Evolutionary conservation across 257 asterid genomes (phyloP).

Genomic region (Petunia axillaris): DNA sequence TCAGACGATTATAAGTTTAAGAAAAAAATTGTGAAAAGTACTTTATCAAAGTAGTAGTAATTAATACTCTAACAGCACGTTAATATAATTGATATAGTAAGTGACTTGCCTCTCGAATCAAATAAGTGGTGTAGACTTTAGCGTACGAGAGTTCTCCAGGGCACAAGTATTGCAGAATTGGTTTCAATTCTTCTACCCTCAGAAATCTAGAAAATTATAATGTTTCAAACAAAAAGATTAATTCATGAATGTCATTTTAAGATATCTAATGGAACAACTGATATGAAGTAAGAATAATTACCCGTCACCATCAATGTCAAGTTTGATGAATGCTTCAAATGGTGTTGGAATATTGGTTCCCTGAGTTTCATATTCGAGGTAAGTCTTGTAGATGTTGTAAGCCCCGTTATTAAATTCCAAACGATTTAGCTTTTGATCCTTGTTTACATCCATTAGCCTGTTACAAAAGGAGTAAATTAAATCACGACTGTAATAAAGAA

Average conservation of each 20-base stretch:
- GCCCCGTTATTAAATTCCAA: slow-evolving; percentile 38
- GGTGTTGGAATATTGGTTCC: slow-evolving; percentile 26
- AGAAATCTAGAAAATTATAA: slow-evolving; percentile 30
- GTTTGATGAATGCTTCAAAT: slow-evolving; percentile 29
- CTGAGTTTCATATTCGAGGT: slow-evolving; percentile 31
- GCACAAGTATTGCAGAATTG: slow-evolving; percentile 31
- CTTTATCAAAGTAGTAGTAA: too few relatives aligned
- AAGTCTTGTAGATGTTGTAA: slow-evolving; percentile 35
- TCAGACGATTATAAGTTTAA: too few relatives aligned
- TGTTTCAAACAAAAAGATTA: background rate
- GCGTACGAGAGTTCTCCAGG: slow-evolving; percentile 44
- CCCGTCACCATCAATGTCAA: slow-evolving; percentile 41
- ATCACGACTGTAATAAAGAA: background rate
- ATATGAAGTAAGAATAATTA: slow-evolving; percentile 13
- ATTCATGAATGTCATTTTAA: background rate
- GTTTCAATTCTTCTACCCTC: slow-evolving; percentile 43
- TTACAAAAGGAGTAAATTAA: background rate
- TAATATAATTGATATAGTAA: too few relatives aligned
- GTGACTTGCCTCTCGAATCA: slow-evolving; percentile 33
- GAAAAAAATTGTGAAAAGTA: background rate
- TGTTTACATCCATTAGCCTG: slow-evolving; percentile 38
- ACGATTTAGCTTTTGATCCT: slow-evolving; percentile 34
- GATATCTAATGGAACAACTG: background rate
- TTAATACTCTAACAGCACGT: background rate
- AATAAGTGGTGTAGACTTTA: slow-evolving; percentile 31